Base-by-base conservation (phyloP, 345 rosid species). In the Lepidium didymum region DNA sequence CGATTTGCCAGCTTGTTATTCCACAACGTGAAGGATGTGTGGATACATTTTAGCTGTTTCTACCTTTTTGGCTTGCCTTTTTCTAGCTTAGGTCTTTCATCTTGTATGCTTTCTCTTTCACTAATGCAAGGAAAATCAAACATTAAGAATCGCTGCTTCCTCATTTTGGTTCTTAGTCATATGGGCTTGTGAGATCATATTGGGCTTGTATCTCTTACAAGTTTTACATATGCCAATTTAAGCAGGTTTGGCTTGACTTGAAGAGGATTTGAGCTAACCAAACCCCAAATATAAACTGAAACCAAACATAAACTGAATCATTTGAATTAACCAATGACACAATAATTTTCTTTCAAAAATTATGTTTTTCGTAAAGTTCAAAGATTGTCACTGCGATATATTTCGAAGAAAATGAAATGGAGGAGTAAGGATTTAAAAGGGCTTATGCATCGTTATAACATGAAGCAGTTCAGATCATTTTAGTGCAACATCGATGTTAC, bases 1-100 rank as follows among this genome's bases (percentile, higher is more conserved):
- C 18, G 63, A 74, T 43, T 59, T 67, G 4, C 68, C 73, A 3
- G 2, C 50, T 52, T 74, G 73, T 74, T 67, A 58, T 50, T 67
- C 77, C 68, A 45, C 68, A 36, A 67, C 68, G 18, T 67, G 37
- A 74, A 34, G 47, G 41, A 15, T 51, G 35, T 51, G 35, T 59
- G 25, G 67, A 43, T 51, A 58, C 62, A 25, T 53, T 45, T n/a
- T 29, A 5, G 14, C n/a, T 1, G 13, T 42, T 35, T 33, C 29
- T 64, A 12, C 16, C 21, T 43, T 67, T 25, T 60, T 15, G 62
- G 60, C 59, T 66, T 49, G 38, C 53, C 42, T 57, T 58, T 65
- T 65, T 41, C 52, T 38, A 73, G 66, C 71, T 44, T 42, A 9
- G 66, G 34, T 41, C 14, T 58, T 54, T 8, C 13, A 7, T 66